Percentiles rank a stretch among this genome's conserved stretches.
phyloP scores from a whole-genome alignment of 805 yeast genomes.

The Lipomyces kockii region DNA sequence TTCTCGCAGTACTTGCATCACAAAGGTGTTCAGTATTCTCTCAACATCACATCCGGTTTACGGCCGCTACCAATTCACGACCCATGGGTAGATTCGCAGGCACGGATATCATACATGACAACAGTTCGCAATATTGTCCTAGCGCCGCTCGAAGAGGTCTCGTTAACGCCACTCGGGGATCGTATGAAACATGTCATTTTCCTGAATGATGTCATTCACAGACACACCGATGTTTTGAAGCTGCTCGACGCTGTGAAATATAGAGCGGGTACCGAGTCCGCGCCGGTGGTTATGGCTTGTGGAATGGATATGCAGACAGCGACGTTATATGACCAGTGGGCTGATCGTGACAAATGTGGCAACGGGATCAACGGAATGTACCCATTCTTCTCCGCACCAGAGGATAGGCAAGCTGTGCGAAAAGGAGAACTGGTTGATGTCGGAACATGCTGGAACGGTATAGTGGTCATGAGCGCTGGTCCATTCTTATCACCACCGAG shows the following conservation, averaged over 20 bases:
- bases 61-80: slow-evolving; percentile 28
- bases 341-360: slow-evolving; percentile 26
- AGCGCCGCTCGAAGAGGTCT: slow-evolving; percentile 18
- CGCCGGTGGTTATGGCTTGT: slow-evolving; percentile 29
- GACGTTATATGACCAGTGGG: slow-evolving; percentile 34
- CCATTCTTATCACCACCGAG: slow-evolving; percentile 28
- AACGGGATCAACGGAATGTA: slow-evolving; percentile 22
- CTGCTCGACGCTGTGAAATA: slow-evolving; percentile 15
- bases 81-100: slow-evolving; percentile 29
- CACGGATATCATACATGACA: slow-evolving; percentile 29
- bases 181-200: slow-evolving; percentile 21
- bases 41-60: slow-evolving; percentile 21
- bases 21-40: slow-evolving; percentile 16
- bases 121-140: slow-evolving; percentile 28
- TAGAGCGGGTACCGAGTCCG: background rate
- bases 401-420: slow-evolving; percentile 11
- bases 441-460: slow-evolving; percentile 34
- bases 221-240: slow-evolving; percentile 26
- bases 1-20: slow-evolving; percentile 23
- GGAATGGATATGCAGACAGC: slow-evolving; percentile 28
- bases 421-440: slow-evolving; percentile 23
- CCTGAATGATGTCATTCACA: slow-evolving; percentile 29
- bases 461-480: slow-evolving; percentile 29
- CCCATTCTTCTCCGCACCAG: slow-evolving; percentile 15
- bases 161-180: slow-evolving; percentile 14